Base-by-base conservation (phyloP, 225 moss, liverwort and hornwort species). In the Polytrichum formosum region DNA sequence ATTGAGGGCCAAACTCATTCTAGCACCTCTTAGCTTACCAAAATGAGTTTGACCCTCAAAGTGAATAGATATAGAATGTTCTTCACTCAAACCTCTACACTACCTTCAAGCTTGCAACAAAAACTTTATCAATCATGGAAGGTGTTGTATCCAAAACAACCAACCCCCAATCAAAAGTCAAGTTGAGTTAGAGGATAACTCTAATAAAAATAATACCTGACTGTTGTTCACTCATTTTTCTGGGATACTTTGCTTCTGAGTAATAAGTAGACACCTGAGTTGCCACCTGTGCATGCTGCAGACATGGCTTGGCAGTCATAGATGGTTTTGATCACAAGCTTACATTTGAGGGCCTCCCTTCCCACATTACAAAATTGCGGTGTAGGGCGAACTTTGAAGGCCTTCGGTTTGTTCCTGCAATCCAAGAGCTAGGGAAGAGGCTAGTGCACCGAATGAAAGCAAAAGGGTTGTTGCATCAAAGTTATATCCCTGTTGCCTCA, bases 291-390 rank as follows among this genome's bases (percentile, higher is more conserved):
- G 73, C 61, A 65, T 67, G 19, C 71, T 67, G 1, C 82, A 90
- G 89, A 64, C 70, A 86, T 74, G 89, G 86, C 65, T 69, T 90
- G 81, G 84, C 73, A 66, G 89, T 86, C 33, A 79, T 83, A 13
- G 83, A 83, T 33, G 84, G 81, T 67, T 90, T 83, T 81, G 83
- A 90, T 61, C 89, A 90, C 76, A 90, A 90, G 75, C 74, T 90
- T 37, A 81, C 86, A 25, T 90, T 90, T 31, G 89, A 90, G 67
- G 84, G 76, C 65, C 84, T 87, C 66, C 89, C 89, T 35, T 35
- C 64, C 64, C 76, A 87, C 69, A 81, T 90, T 61, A 85, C 82
- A 67, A 83, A 84, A 30, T 35, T 90, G 67, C 86, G 86, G 27
- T 90, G 89, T 64, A 70, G 74, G 53, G 81, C 89, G 63, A 84